Evolutionary conservation across 495 filamentous ascomycete genomes (phyloP).

Genomic region (Pseudoneurospora amorphoporcata): DNA sequence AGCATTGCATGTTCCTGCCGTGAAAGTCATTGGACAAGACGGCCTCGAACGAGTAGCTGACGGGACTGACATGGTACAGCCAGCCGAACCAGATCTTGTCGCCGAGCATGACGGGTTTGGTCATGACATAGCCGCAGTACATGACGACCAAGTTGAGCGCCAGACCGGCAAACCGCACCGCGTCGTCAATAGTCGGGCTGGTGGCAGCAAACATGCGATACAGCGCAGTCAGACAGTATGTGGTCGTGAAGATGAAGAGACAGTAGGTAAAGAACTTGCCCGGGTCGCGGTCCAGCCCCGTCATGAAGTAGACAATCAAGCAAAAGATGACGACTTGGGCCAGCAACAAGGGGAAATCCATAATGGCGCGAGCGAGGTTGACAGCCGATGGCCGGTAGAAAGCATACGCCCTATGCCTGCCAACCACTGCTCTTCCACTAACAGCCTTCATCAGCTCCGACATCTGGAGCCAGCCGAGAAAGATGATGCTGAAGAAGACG

Average conservation of each 20-base stretch:
- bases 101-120: conserved; percentile 49
- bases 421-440: conserved; percentile 56
- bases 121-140: conserved; percentile 71
- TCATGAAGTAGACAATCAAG: conserved; percentile 72
- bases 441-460: conserved; percentile 68
- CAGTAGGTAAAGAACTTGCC: conserved; percentile 79
- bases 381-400: conserved; percentile 78
- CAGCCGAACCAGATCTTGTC: conserved; percentile 62
- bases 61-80: conserved; percentile 66
- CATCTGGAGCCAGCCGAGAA: conserved; percentile 70
- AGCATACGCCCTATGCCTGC: conserved; percentile 76
- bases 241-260: conserved; percentile 49
- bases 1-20: conserved; percentile 36
- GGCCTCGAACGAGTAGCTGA: conserved; percentile 64
- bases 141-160: conserved; percentile 65
- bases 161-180: conserved; percentile 34
- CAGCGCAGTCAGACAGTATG: conserved; percentile 50
- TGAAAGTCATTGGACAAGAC: conserved; percentile 61
- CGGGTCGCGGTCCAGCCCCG: conserved; percentile 51
- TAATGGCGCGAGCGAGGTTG: conserved; percentile 63
- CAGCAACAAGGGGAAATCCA: conserved; percentile 64
- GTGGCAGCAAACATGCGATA: conserved; percentile 65
- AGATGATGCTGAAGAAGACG: conserved; percentile 65
- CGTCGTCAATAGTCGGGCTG: conserved; percentile 52
- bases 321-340: conserved; percentile 63